Base-by-base conservation (phyloP, 176 grass and related monocot species). In the Poa pratensis region DNA sequence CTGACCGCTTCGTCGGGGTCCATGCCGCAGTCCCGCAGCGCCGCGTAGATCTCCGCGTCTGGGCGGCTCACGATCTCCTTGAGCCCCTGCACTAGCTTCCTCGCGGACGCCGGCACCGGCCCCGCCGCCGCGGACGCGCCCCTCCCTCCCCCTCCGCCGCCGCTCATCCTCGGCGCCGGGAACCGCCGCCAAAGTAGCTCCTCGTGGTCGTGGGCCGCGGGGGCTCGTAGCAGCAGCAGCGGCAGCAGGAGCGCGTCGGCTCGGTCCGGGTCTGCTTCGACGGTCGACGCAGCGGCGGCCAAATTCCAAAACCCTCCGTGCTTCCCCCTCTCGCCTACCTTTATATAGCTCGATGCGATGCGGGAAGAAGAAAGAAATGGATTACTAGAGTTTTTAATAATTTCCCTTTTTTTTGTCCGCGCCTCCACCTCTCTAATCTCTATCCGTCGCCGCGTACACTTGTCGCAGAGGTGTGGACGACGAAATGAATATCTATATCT, bases 41-140 rank as follows among this genome's bases (percentile, higher is more conserved):
- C 88, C 40, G 93, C 88, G 83, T 99, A 99, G 96, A 99, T 99
- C 96, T 96, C 96, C 81, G 90, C 63, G 9, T 99, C 93, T 8
- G 96, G 82, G 71, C 93, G 86, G 88, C 89, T 96, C 57, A 99
- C 96, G 88, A 99, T 99, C 93, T 99, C 96, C 90, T 92, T 99
- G 7, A 99, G 87, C 58, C 89, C 94, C 91, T 96, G 96, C 62
- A 99, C 91, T 22, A 99, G 80, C 82, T 89, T 95, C 91, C 93
- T 90, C 62, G 93, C 84, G 75, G 88, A 77, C 86, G 79, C 81
- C 70, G 93, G 93, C 80, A 99, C 91, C 39, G 87, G 81, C 26
- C 85, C 83, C 45, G 85, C 65, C 65, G 82, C 42, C n/a, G 78
- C 78, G 42, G 69, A 24, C 53, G 35, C 22, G 39, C 43, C 8